Percentiles rank a stretch among this genome's conserved stretches.
Conservation (phyloP, 2,329 filamentous ascomycete species). For the Stagonosporopsis chrysanthemi region DNA sequence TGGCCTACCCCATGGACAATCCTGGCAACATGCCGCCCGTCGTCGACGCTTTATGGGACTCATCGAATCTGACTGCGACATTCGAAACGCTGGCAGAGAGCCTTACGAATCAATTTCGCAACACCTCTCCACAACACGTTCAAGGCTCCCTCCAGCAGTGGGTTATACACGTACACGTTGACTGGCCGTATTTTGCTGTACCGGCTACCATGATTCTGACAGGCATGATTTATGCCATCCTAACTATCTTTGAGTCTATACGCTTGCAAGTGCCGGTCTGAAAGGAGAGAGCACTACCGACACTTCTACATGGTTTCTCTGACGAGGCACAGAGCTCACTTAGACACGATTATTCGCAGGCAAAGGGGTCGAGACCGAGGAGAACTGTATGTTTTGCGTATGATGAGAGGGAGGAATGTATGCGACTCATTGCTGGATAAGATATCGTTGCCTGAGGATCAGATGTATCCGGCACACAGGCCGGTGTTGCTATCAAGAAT, state of each 20-base stretch:
- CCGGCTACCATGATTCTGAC: constrained; percentile 5
- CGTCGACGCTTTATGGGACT: constrained; percentile 6
- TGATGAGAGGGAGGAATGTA: no score
- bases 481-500: no score
- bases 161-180: constrained; percentile 2
- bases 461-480: no score
- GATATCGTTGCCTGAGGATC: no score
- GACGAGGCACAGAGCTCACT: constrained; percentile 17
- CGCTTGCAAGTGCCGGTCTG: constrained; percentile 6
- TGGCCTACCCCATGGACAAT: not conserved
- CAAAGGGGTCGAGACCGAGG: no score
- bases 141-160: constrained; percentile 4
- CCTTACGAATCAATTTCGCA: constrained; percentile 11
- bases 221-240: constrained; percentile 1
- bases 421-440: no score
- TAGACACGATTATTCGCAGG: no score
- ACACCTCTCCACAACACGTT: not conserved
- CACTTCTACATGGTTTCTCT: constrained; percentile 10
- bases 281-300: constrained; percentile 13
- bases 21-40: not conserved
- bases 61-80: not conserved
- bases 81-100: constrained; percentile 13
- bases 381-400: no score
- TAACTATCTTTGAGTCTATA: constrained; percentile 2
- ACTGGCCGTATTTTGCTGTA: constrained; percentile 9